phyloP scores from a whole-genome alignment of 129 eudicot species.

The Chrysanthemum seticuspe region DNA sequence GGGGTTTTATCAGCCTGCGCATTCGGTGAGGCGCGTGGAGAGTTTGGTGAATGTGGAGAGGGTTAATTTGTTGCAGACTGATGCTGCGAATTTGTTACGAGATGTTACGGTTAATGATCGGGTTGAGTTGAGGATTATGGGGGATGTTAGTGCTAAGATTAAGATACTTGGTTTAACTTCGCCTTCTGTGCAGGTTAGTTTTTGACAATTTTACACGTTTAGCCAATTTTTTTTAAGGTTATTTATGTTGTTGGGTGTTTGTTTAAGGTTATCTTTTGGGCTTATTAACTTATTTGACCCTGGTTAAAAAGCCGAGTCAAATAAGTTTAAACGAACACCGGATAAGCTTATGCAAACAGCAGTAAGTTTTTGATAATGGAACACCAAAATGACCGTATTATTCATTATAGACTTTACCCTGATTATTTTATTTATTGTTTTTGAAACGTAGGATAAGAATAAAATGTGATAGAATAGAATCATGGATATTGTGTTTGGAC shows the following conservation, averaged over 20 bases:
- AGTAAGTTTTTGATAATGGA: too few relatives aligned
- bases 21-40: conserved; percentile 58
- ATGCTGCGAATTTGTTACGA: conserved; percentile 63
- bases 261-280: too few relatives aligned
- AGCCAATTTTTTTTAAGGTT: too few relatives aligned
- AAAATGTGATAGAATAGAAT: not conserved
- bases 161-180: conserved; percentile 75
- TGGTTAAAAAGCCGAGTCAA: too few relatives aligned
- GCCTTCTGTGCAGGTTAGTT: conserved; percentile 77
- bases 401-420: too few relatives aligned
- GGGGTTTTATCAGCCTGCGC: conserved; percentile 73
- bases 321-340: too few relatives aligned
- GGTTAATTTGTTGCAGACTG: conserved; percentile 67
- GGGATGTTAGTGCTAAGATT: conserved; percentile 88
- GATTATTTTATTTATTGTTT: not conserved
- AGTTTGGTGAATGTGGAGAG: conserved; percentile 64
- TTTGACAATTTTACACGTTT: too few relatives aligned
- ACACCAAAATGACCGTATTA: too few relatives aligned
- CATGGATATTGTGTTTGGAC: not conserved
- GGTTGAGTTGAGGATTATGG: conserved; percentile 79
- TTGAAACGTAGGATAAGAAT: not conserved
- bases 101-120: conserved; percentile 77
- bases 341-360: too few relatives aligned
- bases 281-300: too few relatives aligned
- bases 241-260: too few relatives aligned